Evolutionary conservation across 306 rosid species (phyloP).

Genomic region (Quercus ilex): DNA sequence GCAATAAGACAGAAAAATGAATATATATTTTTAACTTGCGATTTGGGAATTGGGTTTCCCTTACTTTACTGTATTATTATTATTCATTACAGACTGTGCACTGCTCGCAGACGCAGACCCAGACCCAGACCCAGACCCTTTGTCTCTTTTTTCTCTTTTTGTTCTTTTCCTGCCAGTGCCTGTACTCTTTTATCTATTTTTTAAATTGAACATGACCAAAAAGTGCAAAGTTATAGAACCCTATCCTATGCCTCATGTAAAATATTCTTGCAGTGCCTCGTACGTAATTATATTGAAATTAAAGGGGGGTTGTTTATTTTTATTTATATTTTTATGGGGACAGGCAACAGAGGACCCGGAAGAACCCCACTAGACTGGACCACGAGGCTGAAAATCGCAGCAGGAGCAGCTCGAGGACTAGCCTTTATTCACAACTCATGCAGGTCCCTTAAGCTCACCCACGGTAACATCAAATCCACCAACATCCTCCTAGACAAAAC

Average conservation of each 20-base stretch:
- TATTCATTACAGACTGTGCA: neutral
- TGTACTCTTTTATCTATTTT: conserved; percentile 13
- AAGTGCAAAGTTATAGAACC: neutral
- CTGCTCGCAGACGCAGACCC: neutral
- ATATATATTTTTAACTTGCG: conserved; percentile 23
- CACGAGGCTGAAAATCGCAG: conserved; percentile 75
- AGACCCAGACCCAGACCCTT: neutral
- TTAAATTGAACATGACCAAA: conserved; percentile 21
- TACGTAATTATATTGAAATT: conserved; percentile 13
- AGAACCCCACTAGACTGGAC: conserved; percentile 90
- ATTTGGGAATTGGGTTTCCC: conserved; percentile 35
- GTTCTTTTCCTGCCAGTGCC: conserved; percentile 31
- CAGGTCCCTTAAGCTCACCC: conserved; percentile 52
- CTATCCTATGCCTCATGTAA: neutral
- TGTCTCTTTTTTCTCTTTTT: conserved; percentile 29
- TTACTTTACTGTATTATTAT: neutral
- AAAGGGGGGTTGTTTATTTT: conserved; percentile 10
- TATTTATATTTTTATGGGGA: neutral
- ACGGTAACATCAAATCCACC: conserved; percentile 87
- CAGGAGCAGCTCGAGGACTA: conserved; percentile 73
- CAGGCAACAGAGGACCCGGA: conserved; percentile 94
- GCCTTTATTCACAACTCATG: conserved; percentile 73
- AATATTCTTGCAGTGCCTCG: neutral
- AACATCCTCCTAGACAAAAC: conserved; percentile 62
- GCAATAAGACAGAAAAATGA: conserved; percentile 3